Base-by-base conservation (phyloP, 352 stramenopile genomes). In the Pythium myriotylum region DNA sequence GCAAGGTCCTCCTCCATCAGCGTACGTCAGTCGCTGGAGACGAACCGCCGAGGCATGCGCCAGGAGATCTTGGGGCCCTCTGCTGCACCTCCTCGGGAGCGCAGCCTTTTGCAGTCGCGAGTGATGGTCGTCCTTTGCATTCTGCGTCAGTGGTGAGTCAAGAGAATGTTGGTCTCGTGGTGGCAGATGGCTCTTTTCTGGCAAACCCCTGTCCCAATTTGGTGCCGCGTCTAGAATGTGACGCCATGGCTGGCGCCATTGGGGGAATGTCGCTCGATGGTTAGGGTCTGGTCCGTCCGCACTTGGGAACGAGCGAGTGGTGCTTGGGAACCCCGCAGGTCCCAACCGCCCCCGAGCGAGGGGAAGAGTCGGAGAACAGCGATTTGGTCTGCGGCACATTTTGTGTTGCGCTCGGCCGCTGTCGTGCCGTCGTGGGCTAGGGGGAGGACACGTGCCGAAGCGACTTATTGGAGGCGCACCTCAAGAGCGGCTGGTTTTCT, bases 311-410 rank as follows among this genome's bases (percentile, higher is more conserved):
- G n/a, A n/a, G n/a, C n/a, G n/a, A n/a, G n/a, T n/a, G n/a, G n/a
- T n/a, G n/a, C n/a, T n/a, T n/a, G n/a, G n/a, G n/a, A n/a, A n/a
- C n/a, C n/a, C n/a, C n/a, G n/a, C n/a, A n/a, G n/a, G n/a, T n/a
- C n/a, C n/a, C n/a, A n/a, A n/a, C n/a, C n/a, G n/a, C n/a, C n/a
- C n/a, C n/a, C n/a, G n/a, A n/a, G n/a, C n/a, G n/a, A 26, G 39
- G 2, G 40, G 59, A 68, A 62, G 61, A 68, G 61, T 59, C 61
- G 54, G 60, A 46, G 53, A 58, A 53, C 60, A 52, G 59, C 39
- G 58, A 51, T 35, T 57, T 41, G 43, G 51, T 57, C 9, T 49
- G 41, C 17, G 52, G 58, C 37, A 22, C 50, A 51, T 49, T 46
- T 55, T 35, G 40, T 54, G 24, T 37, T 35, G 33, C 37, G 33